phyloP scores from a whole-genome alignment of 306 rosid genomes.

The Glycine tomentella region DNA sequence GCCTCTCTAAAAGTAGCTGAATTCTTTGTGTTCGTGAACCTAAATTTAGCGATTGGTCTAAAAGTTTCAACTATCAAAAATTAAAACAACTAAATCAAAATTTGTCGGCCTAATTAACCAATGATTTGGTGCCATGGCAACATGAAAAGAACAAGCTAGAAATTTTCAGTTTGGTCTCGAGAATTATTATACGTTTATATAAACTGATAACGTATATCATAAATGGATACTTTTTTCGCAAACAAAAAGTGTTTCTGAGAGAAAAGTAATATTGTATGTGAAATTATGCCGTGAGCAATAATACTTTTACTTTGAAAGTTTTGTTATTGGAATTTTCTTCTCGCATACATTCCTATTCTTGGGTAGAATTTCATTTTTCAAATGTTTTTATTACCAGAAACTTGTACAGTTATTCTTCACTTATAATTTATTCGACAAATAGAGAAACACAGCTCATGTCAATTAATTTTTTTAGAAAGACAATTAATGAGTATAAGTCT shows the following conservation, averaged over 20 bases:
- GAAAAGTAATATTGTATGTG: background rate
- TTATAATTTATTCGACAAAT: background rate
- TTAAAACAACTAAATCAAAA: background rate
- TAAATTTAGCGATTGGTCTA: conserved; percentile 28
- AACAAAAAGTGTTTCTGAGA: background rate
- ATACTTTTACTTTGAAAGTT: background rate
- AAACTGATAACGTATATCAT: background rate
- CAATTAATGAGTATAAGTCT: background rate
- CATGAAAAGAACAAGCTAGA: background rate
- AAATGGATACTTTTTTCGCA: background rate
- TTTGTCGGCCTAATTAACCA: conserved; percentile 27
- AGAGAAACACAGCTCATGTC: background rate
- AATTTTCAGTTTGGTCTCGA: background rate
- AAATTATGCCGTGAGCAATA: background rate
- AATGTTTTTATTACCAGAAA: background rate
- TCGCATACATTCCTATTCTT: background rate
- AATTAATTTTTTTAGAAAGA: background rate
- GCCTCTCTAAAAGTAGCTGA: conserved; percentile 8
- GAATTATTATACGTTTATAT: background rate
- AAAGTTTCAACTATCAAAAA: conserved; percentile 20
- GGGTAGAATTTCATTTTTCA: background rate
- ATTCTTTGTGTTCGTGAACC: conserved; percentile 18
- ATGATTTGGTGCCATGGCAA: conserved; percentile 12
- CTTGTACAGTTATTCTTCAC: background rate
- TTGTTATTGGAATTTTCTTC: background rate